A percentile compares a stretch with the other conserved stretches of the same genome.
These are phyloP conservation scores for Fusarium nematophilum DNA, from an alignment of 2,329 filamentous ascomycete species.

Conservation along the genomic window DNA sequence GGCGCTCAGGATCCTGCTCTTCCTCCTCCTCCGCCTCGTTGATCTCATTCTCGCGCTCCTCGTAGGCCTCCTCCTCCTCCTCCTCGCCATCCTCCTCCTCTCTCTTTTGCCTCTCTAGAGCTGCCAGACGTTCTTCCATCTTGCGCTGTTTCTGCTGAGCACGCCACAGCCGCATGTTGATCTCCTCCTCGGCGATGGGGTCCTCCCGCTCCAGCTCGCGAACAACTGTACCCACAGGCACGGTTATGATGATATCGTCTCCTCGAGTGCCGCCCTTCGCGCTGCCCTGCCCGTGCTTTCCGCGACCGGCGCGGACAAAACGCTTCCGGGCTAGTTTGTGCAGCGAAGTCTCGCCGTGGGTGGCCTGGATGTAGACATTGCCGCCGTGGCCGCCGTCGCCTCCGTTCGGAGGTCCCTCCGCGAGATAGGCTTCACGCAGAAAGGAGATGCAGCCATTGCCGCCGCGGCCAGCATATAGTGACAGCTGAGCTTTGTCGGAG, in stretches of 20 bases:
- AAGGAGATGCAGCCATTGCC: slow-evolving; percentile 97
- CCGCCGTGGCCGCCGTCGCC: slow-evolving; percentile 94
- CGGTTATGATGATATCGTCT: slow-evolving; percentile 87
- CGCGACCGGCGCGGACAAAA: slow-evolving; percentile 78
- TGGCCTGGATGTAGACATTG: slow-evolving; percentile 93
- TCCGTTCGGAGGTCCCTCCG: slow-evolving; percentile 91
- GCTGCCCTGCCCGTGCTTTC: slow-evolving; percentile 83
- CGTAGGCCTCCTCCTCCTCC: slow-evolving; percentile 24
- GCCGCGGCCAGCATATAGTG: slow-evolving; percentile 81
- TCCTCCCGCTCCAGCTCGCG: slow-evolving; percentile 84
- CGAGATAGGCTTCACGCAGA: slow-evolving; percentile 87
- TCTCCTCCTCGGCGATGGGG: slow-evolving; percentile 75
- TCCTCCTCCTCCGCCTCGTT: slow-evolving; percentile 54
- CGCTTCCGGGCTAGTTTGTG: slow-evolving; percentile 88
- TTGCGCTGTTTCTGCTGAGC: slow-evolving; percentile 49
- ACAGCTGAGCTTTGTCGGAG: slow-evolving; percentile 84
- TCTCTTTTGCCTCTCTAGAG: slow-evolving; percentile 46
- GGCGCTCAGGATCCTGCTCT: slow-evolving; percentile 61
- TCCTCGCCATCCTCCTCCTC: slow-evolving; percentile 32
- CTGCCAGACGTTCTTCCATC: slow-evolving; percentile 48
- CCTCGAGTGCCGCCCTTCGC: slow-evolving; percentile 80
- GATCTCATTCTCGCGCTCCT: slow-evolving; percentile 28
- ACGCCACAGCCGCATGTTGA: slow-evolving; percentile 48
- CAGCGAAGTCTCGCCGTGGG: slow-evolving; percentile 89
- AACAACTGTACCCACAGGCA: slow-evolving; percentile 92